Percentiles rank a stretch among this genome's conserved stretches.
These are phyloP conservation scores for Holtermanniella nyarrowii DNA, from an alignment of 768 basidiomycete genomes.

Conservation along the genomic window DNA sequence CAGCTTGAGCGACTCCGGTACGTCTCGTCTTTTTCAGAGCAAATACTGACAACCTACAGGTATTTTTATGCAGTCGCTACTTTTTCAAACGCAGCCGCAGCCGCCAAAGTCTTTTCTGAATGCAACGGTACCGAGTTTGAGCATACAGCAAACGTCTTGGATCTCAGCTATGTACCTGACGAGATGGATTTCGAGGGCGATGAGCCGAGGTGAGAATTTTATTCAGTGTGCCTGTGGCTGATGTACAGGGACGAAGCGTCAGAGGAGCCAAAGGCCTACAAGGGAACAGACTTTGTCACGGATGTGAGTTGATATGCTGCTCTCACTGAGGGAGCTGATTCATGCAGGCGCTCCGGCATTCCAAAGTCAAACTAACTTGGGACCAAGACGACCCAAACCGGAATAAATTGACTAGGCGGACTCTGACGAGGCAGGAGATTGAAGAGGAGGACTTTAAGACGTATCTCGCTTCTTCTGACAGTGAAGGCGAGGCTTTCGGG, in stretches of 20 bases:
- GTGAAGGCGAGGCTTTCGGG: slow-evolving; percentile 48
- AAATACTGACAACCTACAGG: slow-evolving; percentile 42
- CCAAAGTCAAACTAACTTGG: slow-evolving; percentile 96
- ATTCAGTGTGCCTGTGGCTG: background rate
- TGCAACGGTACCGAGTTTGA: slow-evolving; percentile 92
- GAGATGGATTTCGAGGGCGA: slow-evolving; percentile 75
- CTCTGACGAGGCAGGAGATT: slow-evolving; percentile 70
- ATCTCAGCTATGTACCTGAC: slow-evolving; percentile 86
- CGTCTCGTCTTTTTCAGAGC: slow-evolving; percentile 24
- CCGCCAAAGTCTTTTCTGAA: slow-evolving; percentile 69
- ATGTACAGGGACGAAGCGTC: slow-evolving; percentile 68
- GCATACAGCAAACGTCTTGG: slow-evolving; percentile 89
- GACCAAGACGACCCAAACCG: slow-evolving; percentile 93
- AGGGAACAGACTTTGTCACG: slow-evolving; percentile 78
- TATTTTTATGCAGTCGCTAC: slow-evolving; percentile 93
- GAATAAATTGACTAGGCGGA: slow-evolving; percentile 63
- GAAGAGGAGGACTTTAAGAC: slow-evolving; percentile 83
- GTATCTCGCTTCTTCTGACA: slow-evolving; percentile 61
- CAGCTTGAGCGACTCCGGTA: slow-evolving; percentile 87
- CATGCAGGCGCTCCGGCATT: slow-evolving; percentile 80
- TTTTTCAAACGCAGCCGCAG: slow-evolving; percentile 67
- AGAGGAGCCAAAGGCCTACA: slow-evolving; percentile 55
- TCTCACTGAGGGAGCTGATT: background rate
- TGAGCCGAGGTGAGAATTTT: slow-evolving; percentile 49
- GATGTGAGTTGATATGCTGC: slow-evolving; percentile 51